These are phyloP conservation scores for Exophiala viscosa DNA, from an alignment of 2,329 filamentous ascomycete species.

Conservation along the genomic window DNA sequence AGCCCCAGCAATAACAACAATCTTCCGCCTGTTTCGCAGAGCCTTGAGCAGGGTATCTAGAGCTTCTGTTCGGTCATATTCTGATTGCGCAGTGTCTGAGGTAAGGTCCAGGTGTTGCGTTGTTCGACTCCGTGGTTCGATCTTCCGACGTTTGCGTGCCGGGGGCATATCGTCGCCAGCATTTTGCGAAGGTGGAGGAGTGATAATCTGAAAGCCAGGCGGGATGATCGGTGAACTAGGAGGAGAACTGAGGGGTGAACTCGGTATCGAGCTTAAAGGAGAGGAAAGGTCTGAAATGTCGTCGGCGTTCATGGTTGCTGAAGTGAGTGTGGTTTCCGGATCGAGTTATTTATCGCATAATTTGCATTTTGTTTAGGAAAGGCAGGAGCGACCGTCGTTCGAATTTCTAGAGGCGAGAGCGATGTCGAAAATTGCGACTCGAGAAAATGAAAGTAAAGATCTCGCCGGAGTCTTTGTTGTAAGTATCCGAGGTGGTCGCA, in stretches of 20 bases:
- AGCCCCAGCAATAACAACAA: constrained; percentile 92
- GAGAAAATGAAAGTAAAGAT: neutral
- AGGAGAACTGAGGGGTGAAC: constrained; percentile 42
- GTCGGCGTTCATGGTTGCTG: constrained; percentile 21
- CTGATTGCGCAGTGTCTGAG: constrained; percentile 31
- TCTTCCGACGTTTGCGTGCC: constrained; percentile 70
- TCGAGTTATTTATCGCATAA: constrained; percentile 21
- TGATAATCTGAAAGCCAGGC: constrained; percentile 37
- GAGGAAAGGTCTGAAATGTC: constrained; percentile 24
- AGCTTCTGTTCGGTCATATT: constrained; percentile 54
- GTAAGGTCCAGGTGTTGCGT: constrained; percentile 77
- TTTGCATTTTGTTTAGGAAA: neutral
- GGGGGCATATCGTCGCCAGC: constrained; percentile 63
- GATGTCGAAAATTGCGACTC: neutral
- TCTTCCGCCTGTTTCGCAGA: constrained; percentile 86
- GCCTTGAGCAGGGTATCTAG: constrained; percentile 69
- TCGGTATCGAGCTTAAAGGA: constrained; percentile 31
- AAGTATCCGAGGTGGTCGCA: neutral
- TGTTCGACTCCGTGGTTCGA: constrained; percentile 63
- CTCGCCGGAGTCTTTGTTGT: neutral
- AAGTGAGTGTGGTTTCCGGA: constrained; percentile 1
- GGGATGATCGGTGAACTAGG: constrained; percentile 39
- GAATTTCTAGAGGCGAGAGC: neutral
- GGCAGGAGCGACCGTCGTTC: constrained; percentile 5
- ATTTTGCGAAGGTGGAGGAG: constrained; percentile 44